A percentile compares a stretch with the other conserved stretches of the same genome.
These are phyloP conservation scores for Candida mattraensis DNA, from an alignment of 805 yeast genomes.

Conservation along the genomic window DNA sequence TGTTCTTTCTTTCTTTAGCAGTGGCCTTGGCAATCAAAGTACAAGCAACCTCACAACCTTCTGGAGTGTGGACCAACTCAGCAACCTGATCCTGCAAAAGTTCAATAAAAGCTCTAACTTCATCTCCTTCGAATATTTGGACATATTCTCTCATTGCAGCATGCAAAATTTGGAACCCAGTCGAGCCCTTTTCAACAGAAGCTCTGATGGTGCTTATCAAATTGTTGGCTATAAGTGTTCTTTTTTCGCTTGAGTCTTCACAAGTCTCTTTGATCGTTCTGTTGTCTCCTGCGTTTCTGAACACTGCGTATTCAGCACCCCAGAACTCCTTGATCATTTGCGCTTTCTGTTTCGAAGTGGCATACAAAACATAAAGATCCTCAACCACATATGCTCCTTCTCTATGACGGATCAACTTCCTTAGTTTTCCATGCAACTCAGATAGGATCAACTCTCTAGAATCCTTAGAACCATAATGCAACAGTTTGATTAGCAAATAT, in stretches of 20 bases:
- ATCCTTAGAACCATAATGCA: constrained; percentile 88
- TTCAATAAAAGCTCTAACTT: constrained; percentile 79
- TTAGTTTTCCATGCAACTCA: constrained; percentile 86
- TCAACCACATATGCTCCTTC: constrained; percentile 98
- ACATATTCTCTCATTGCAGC: constrained; percentile 93
- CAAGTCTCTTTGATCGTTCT: constrained; percentile 66
- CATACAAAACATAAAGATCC: constrained; percentile 82
- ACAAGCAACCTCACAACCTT: constrained; percentile 91
- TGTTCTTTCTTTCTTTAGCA: constrained; percentile 87
- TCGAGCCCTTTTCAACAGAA: constrained; percentile 91
- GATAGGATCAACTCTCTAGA: constrained; percentile 72
- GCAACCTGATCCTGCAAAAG: constrained; percentile 85
- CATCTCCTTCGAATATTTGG: constrained; percentile 66
- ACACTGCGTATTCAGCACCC: constrained; percentile 93
- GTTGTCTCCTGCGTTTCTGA: constrained; percentile 70
- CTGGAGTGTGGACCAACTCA: constrained; percentile 92
- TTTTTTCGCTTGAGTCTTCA: constrained; percentile 70
- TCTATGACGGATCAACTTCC: constrained; percentile 92
- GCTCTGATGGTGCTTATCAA: constrained; percentile 82
- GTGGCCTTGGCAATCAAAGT: constrained; percentile 74
- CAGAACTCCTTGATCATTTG: constrained; percentile 96
- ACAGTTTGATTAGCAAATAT: constrained; percentile 79
- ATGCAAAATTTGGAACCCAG: constrained; percentile 93
- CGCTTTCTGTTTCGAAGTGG: constrained; percentile 78
- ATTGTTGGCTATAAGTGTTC: constrained; percentile 70